Percentiles rank a stretch among this genome's conserved stretches.
phyloP scores from a whole-genome alignment of 257 asterid species.

The Solanum bulbocastanum region DNA sequence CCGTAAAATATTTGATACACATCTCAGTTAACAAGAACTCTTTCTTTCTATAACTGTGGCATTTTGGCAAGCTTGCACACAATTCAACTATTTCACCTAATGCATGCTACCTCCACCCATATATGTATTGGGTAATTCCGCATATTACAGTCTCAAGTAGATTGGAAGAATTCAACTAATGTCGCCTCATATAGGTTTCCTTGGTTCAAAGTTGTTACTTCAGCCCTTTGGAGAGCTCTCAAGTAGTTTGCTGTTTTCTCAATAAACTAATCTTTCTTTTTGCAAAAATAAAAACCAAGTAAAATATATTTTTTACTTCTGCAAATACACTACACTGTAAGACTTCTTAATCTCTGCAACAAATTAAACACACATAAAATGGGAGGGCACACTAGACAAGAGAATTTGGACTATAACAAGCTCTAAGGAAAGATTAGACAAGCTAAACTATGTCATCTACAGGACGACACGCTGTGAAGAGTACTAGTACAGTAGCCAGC shows the following conservation, averaged over 20 bases:
- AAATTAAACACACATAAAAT: neutral
- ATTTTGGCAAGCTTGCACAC: neutral
- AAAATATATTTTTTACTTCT: neutral
- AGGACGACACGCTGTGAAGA: neutral
- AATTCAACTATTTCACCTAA: neutral
- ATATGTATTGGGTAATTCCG: neutral
- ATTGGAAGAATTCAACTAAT: neutral
- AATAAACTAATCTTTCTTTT: neutral
- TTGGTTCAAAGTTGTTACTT: neutral
- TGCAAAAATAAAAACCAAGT: neutral
- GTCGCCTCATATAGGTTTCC: neutral
- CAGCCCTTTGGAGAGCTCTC: neutral
- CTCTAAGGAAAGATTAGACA: neutral
- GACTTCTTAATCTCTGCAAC: neutral
- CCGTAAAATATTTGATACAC: neutral
- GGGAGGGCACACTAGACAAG: neutral
- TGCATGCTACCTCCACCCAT: neutral
- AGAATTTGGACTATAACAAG: neutral
- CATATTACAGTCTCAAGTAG: neutral
- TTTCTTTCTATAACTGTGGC: neutral
- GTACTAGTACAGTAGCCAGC: neutral
- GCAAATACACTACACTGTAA: neutral
- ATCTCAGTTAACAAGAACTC: neutral
- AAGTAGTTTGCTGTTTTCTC: neutral
- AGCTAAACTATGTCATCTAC: neutral